Percentiles rank a stretch among this genome's conserved stretches.
Evolutionary conservation across 2,329 filamentous ascomycete genomes (phyloP).

Genomic region (Lasiodiplodia citricola): DNA sequence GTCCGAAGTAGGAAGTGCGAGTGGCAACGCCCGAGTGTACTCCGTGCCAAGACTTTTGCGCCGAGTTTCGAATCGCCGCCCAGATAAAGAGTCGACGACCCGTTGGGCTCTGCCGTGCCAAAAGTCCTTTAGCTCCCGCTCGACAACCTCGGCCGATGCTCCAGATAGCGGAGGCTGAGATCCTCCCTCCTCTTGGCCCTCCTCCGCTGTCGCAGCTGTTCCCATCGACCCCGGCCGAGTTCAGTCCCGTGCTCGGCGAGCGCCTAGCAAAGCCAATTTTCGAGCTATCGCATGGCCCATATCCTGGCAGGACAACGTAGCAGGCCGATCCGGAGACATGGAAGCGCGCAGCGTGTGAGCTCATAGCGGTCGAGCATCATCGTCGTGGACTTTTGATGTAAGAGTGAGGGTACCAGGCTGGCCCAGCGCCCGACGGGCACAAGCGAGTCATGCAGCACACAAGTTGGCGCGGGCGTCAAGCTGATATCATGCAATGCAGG

Average conservation of each 20-base stretch:
- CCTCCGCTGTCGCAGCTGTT: conserved; percentile 19
- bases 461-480: conserved; percentile 13
- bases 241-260: neutral
- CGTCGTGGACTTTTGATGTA: neutral
- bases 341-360: neutral
- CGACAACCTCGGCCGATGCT: neutral
- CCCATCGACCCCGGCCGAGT: conserved; percentile 15
- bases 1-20: conserved; percentile 2
- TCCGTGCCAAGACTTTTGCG: conserved; percentile 6
- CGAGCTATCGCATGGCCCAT: neutral
- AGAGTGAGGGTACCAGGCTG: neutral
- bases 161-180: neutral
- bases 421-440: neutral
- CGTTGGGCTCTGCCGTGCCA: neutral
- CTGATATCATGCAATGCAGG: conserved; percentile 24
- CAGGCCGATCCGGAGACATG: neutral
- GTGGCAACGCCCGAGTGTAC: conserved; percentile 13
- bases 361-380: neutral
- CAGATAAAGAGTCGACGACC: conserved; percentile 12
- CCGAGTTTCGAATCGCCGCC: conserved; percentile 6
- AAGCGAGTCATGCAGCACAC: conserved; percentile 18
- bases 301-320: neutral
- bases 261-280: neutral
- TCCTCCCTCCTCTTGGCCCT: neutral
- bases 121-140: neutral